Evolutionary conservation across 208 protist genomes (phyloP), one percentile per base, ranked within the genome.

Genomic region (Leishmania braziliensis): DNA sequence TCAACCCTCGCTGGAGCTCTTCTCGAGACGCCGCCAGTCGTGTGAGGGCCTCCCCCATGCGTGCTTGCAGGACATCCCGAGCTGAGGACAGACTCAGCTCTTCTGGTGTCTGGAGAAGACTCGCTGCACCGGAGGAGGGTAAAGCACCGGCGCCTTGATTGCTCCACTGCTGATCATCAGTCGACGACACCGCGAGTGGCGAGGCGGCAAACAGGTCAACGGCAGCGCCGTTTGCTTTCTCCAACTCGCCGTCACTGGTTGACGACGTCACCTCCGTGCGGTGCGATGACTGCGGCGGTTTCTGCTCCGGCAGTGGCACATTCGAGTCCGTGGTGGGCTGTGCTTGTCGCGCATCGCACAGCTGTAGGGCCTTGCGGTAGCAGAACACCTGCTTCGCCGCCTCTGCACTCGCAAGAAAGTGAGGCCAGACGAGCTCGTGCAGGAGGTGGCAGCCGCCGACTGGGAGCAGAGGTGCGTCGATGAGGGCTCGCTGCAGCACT

Each of bases 381-480:
- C 70, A 62, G 46, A 77, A 72, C n/a, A 85, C 72, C 53, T 77
- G 79, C 85, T 81, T 81, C 48, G 90, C 84, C 26, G 92, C 90
- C 8, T 80, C 78, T 23, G 89, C 81, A 20, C 86, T 70, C 5
- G 84, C 82, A 0, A 84, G 10, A 69, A 94, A 91, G 26, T 78
- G 81, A 4, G 89, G 54, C 83, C 88, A 86, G 43, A 96, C 75
- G 23, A 81, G 69, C 65, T 94, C 88, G 68, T 94, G 88, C n/a
- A 93, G 77, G 12, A 90, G 75, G 81, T 96, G 92, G 26, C 87
- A 84, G 23, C 82, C 83, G 16, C 90, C 92, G 3, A 92, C 33
- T 1, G 90, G 89, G 46, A 92, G 88, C 69, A 94, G 85, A 70
- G 92, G 88, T 2, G 83, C 78, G 75, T 95, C 91, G 23, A 94